Conservation (phyloP, 805 yeast genomes). For the Candida stauntonica region DNA sequence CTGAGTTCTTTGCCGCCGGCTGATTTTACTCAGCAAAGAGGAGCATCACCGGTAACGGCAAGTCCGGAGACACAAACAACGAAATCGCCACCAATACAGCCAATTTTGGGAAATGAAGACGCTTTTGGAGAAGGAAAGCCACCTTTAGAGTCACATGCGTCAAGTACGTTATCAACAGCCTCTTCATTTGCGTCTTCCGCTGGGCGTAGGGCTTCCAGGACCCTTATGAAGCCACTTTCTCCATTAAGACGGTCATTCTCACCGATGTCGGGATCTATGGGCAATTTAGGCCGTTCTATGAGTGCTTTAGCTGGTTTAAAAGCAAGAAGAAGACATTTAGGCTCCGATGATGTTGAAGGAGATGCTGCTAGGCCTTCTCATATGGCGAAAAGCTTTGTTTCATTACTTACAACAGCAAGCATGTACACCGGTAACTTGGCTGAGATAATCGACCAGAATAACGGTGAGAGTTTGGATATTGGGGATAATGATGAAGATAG, state of each 20-base stretch:
- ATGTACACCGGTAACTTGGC: slow-evolving; percentile 37
- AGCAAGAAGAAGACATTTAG: background rate
- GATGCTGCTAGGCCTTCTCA: slow-evolving; percentile 36
- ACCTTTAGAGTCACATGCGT: too few relatives aligned
- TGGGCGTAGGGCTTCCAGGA: slow-evolving; percentile 5
- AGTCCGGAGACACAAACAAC: too few relatives aligned
- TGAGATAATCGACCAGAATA: slow-evolving; percentile 26
- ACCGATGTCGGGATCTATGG: slow-evolving; percentile 10
- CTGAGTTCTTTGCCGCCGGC: background rate
- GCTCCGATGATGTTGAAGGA: slow-evolving; percentile 14
- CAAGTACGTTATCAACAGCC: background rate
- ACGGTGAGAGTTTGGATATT: too few relatives aligned
- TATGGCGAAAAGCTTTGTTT: slow-evolving; percentile 50
- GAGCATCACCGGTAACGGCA: too few relatives aligned
- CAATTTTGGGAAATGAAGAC: too few relatives aligned
- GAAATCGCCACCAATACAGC: too few relatives aligned
- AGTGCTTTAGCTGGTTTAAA: slow-evolving; percentile 3
- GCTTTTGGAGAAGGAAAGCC: too few relatives aligned
- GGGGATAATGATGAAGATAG: slow-evolving; percentile 4
- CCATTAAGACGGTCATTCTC: slow-evolving; percentile 10
- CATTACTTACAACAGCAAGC: slow-evolving; percentile 53
- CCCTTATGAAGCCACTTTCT: slow-evolving; percentile 12
- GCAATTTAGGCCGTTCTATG: slow-evolving; percentile 10
- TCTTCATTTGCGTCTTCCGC: slow-evolving; percentile 1
- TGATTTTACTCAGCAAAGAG: too few relatives aligned